A percentile compares a stretch with the other conserved stretches of the same genome.
These are phyloP conservation scores for Solanum aculeatissimum DNA, from an alignment of 305 asterid species.

Conservation along the genomic window DNA sequence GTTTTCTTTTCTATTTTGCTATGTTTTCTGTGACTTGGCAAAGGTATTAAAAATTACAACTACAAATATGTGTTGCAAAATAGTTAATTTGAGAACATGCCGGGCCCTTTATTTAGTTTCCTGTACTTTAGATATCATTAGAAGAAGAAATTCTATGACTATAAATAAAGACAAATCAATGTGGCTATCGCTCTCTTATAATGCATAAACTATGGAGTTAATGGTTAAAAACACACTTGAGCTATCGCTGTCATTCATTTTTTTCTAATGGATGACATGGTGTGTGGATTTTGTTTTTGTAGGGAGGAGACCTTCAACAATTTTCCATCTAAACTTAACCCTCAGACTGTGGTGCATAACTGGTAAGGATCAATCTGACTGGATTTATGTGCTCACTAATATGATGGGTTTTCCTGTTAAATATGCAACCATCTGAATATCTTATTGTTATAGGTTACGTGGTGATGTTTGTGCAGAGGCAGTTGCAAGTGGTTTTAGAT, in stretches of 20 bases:
- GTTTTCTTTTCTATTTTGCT: background rate
- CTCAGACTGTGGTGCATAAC: constrained; percentile 77
- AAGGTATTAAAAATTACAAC: background rate
- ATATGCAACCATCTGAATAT: background rate
- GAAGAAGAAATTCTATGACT: too few relatives aligned
- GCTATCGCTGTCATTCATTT: background rate
- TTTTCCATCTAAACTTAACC: constrained; percentile 61
- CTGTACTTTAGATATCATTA: too few relatives aligned
- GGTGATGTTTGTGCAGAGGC: constrained; percentile 80
- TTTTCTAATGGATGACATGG: constrained; percentile 1
- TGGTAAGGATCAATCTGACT: constrained; percentile 40
- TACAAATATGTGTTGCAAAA: background rate
- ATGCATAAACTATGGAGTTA: background rate
- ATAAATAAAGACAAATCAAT: background rate
- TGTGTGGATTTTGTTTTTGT: constrained; percentile 12
- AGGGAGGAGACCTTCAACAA: constrained; percentile 94
- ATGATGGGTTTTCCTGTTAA: background rate
- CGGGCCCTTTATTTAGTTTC: too few relatives aligned
- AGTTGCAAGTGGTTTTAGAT: constrained; percentile 76
- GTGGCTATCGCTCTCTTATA: background rate
- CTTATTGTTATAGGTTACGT: constrained; percentile 46
- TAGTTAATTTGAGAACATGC: background rate
- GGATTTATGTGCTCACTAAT: background rate
- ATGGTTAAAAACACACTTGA: too few relatives aligned
- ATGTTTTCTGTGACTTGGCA: background rate